These are phyloP conservation scores for Candida albicans DNA, from an alignment of 1,139 yeast species.

Conservation along the genomic window DNA sequence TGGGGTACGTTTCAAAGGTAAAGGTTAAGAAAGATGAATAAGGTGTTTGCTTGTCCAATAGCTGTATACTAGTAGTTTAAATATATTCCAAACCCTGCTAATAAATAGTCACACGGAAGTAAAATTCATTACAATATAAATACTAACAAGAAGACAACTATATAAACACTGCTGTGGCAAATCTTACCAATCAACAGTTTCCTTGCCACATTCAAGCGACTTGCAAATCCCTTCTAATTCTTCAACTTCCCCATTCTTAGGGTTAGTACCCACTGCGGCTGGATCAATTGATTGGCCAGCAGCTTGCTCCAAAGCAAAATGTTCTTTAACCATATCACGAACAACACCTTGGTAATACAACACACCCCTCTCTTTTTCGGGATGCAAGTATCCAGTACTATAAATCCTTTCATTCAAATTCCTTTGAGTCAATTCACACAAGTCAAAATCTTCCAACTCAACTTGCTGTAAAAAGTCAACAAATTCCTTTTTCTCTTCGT, in stretches of 20 bases:
- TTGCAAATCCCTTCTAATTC: constrained; percentile 53
- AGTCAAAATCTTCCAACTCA: constrained; percentile 58
- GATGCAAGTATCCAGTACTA: constrained; percentile 58
- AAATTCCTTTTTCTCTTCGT: constrained; percentile 54
- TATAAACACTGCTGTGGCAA: not conserved
- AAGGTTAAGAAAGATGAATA: constrained; percentile 49
- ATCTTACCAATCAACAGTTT: constrained; percentile 12
- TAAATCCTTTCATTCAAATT: constrained; percentile 61
- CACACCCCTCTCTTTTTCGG: constrained; percentile 58
- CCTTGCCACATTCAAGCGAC: constrained; percentile 41
- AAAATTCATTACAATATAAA: too few species aligned
- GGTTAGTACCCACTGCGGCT: constrained; percentile 44
- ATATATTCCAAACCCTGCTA: not conserved
- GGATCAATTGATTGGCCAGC: constrained; percentile 52
- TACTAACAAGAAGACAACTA: not conserved
- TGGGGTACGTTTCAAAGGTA: constrained; percentile 51
- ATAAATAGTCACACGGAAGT: too few species aligned
- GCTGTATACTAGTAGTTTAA: not conserved
- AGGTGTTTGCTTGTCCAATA: constrained; percentile 13
- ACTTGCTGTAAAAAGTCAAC: constrained; percentile 62
- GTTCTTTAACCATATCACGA: constrained; percentile 59
- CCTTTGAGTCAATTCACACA: constrained; percentile 59
- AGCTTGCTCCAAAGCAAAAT: constrained; percentile 44
- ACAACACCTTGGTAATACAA: constrained; percentile 56
- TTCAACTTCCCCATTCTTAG: constrained; percentile 40